These are phyloP conservation scores for Fusarium sp. DNA, from an alignment of 2,329 filamentous ascomycete genomes.

Conservation along the genomic window DNA sequence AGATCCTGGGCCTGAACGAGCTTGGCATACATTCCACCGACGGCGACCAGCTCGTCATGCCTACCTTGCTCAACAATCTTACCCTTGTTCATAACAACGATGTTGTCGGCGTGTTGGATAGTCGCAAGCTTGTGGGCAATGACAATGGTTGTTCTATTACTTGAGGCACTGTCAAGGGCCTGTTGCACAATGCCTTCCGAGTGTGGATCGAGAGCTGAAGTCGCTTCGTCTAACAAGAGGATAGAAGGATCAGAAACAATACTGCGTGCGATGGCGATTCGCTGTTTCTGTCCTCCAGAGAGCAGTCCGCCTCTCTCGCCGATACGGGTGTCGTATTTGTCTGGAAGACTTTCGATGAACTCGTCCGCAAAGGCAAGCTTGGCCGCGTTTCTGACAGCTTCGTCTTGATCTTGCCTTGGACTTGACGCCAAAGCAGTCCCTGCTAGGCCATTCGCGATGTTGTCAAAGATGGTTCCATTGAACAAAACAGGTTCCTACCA, in stretches of 20 bases:
- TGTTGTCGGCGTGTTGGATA: slow-evolving; percentile 69
- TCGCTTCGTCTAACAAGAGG: slow-evolving; percentile 74
- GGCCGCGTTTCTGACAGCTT: slow-evolving; percentile 57
- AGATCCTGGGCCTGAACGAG: slow-evolving; percentile 58
- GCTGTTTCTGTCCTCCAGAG: slow-evolving; percentile 73
- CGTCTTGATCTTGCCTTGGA: slow-evolving; percentile 53
- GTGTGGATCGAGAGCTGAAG: slow-evolving; percentile 61
- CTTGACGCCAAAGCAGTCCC: slow-evolving; percentile 43
- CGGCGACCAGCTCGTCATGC: slow-evolving; percentile 62
- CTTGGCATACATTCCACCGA: slow-evolving; percentile 58
- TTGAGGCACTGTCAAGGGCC: slow-evolving; percentile 63
- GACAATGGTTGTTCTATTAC: slow-evolving; percentile 69
- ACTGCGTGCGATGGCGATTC: slow-evolving; percentile 67
- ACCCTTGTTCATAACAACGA: slow-evolving; percentile 59
- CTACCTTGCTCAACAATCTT: slow-evolving; percentile 66
- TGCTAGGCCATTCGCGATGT: slow-evolving; percentile 61
- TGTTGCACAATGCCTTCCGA: slow-evolving; percentile 62
- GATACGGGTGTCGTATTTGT: slow-evolving; percentile 63
- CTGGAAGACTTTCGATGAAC: slow-evolving; percentile 59
- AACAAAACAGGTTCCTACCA: slow-evolving; percentile 53
- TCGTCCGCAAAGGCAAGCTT: slow-evolving; percentile 60
- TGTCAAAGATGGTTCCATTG: slow-evolving; percentile 59
- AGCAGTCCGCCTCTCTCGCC: slow-evolving; percentile 71
- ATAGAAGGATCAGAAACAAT: slow-evolving; percentile 60
- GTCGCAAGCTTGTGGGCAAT: slow-evolving; percentile 70